Base-by-base conservation (phyloP, 1,139 yeast species). In the Debaryomyces nepalensis region DNA sequence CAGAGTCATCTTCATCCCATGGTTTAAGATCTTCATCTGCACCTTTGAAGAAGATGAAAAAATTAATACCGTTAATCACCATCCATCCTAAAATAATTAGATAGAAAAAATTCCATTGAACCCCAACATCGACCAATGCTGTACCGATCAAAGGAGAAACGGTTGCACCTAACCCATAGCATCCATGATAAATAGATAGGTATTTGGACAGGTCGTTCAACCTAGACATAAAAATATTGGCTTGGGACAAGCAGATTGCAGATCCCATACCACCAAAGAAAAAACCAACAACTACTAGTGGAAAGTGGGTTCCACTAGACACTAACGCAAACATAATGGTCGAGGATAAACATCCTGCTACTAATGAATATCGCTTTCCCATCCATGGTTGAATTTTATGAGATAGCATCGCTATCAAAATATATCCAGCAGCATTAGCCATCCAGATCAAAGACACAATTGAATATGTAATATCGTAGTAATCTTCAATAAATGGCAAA, bases 121-220 rank as follows among this genome's bases (percentile, higher is more conserved):
- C 55, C 2, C 81, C 83, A 1, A 58, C 49, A 30, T 70, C 65
- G 7, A 75, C 69, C 68, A 82, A 70, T 8, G 75, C 64, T 0
- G 87, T 82, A 5, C 81, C 82, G 8, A 80, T 59, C 19, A 82
- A 58, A 1, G 89, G 89, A 3, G 84, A 70, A 1, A 80, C 48
- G 3, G 82, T 76, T 2, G 87, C 88, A 2, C 88, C 89, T 1
- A 77, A 46, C 1, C 89, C 89, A 55, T 83, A 83, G 11, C 67
- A 58, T 0, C 84, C 87, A 59, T 83, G 88, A 48, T 73, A 68
- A 24, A 67, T 61, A 0, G 87, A 82, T 43, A 82, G 60, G 42
- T 75, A 73, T 32, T 67, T 72, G 11, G 81, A 69, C 29, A 75
- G 70, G 23, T 73, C 70, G 32, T 75, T 70, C 39, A 82, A 62